Conservation (phyloP, 768 basidiomycete species). For the Serendipita sp. region DNA sequence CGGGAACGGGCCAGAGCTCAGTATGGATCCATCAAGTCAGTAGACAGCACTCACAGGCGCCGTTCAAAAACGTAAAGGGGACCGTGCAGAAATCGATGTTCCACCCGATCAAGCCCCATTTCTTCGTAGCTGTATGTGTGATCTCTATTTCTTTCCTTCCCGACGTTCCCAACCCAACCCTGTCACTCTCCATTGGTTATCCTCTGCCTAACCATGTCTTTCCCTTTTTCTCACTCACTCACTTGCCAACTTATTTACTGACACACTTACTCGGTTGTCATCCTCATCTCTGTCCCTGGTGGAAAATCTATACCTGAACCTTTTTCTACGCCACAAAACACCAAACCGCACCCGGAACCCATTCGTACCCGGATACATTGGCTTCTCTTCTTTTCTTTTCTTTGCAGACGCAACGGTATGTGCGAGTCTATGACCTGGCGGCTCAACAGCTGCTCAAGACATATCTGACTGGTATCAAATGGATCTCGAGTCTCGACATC, state of each 20-base stretch:
- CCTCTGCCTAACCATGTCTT: no score
- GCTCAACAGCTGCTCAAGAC: constrained; percentile 90
- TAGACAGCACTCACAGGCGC: constrained; percentile 89
- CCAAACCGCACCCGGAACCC: not conserved
- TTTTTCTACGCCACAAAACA: not conserved
- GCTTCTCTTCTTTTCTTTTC: constrained; percentile 9
- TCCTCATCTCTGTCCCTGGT: no score
- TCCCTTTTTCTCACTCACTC: constrained; percentile 5
- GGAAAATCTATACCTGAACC: not conserved
- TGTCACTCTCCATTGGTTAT: no score
- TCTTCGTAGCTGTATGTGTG: constrained; percentile 83
- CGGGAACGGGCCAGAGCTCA: constrained; percentile 53
- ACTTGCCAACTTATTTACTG: not conserved
- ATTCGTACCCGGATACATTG: not conserved
- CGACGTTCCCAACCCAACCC: no score
- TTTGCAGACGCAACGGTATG: constrained; percentile 82
- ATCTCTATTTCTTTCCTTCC: not conserved
- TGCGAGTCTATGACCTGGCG: constrained; percentile 85
- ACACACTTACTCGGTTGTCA: no score
- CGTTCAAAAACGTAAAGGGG: constrained; percentile 92
- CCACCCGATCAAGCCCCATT: constrained; percentile 87
- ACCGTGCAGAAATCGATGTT: constrained; percentile 80
- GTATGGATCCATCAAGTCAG: constrained; percentile 95
- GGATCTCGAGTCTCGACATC: constrained; percentile 96
- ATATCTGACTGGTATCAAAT: constrained; percentile 83